A percentile compares a stretch with the other conserved stretches of the same genome.
Evolutionary conservation across 331 rosid species (phyloP).

Genomic region (Prunus yedoensis): DNA sequence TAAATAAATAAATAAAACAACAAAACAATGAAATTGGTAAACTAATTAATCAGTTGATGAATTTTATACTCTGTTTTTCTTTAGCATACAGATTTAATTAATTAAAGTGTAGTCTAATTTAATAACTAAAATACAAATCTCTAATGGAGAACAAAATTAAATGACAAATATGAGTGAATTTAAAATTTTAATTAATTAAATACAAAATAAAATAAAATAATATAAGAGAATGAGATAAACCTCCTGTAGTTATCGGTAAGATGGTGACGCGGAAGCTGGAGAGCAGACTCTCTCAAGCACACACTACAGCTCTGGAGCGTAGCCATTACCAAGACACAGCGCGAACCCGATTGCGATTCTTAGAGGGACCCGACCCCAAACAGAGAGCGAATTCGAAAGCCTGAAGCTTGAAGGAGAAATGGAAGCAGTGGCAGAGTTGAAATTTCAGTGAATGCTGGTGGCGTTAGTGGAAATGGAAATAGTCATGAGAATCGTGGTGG

Average conservation of each 20-base stretch:
- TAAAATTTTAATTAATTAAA: neutral
- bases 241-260: constrained; percentile 30
- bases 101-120: neutral
- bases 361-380: constrained; percentile 19
- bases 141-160: neutral
- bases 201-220: neutral
- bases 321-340: constrained; percentile 24
- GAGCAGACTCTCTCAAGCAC: constrained; percentile 37
- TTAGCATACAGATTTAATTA: neutral
- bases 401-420: neutral
- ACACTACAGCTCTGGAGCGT: constrained; percentile 38
- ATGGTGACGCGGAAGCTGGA: constrained; percentile 40
- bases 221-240: constrained; percentile 15
- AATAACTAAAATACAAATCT: neutral
- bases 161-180: neutral
- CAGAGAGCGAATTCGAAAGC: neutral
- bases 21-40: neutral
- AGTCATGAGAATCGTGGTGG: constrained; percentile 5
- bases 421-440: neutral
- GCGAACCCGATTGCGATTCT: neutral
- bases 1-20: neutral
- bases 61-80: neutral
- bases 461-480: constrained; percentile 4
- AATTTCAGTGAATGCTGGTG: constrained; percentile 12
- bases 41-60: neutral